Percentiles rank a stretch among this genome's conserved stretches.
Evolutionary conservation across 345 rosid genomes (phyloP).

Genomic region (Salix suchowensis): DNA sequence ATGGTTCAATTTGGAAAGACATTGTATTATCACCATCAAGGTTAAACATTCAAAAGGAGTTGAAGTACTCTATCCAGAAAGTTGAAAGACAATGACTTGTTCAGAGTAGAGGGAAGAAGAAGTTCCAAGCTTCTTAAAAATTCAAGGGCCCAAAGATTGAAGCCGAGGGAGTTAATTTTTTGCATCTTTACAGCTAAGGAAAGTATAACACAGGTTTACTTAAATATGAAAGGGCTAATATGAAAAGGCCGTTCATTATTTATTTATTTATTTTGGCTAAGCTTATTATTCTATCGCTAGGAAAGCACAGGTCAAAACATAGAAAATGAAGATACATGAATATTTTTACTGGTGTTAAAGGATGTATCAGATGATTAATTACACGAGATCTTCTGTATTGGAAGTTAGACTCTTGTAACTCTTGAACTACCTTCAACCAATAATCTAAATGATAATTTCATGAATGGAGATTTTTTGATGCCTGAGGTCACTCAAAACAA

Average conservation of each 20-base stretch:
- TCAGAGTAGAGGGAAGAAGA: background rate
- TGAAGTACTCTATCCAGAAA: conserved; percentile 58
- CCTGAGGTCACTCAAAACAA: background rate
- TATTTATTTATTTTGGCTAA: background rate
- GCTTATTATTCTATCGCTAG: background rate
- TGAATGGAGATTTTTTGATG: background rate
- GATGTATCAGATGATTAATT: background rate
- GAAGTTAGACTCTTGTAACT: background rate
- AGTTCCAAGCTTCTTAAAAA: conserved; percentile 13
- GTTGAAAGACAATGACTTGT: conserved; percentile 41
- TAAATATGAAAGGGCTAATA: background rate
- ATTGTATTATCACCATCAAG: conserved; percentile 86
- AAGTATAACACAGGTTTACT: background rate
- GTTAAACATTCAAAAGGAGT: conserved; percentile 67
- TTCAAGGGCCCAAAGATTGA: conserved; percentile 1
- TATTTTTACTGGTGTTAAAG: background rate
- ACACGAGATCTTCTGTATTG: background rate
- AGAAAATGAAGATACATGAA: background rate
- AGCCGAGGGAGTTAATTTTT: conserved; percentile 2
- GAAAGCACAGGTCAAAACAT: conserved; percentile 2
- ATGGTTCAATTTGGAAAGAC: conserved; percentile 94
- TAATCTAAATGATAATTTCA: background rate
- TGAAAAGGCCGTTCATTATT: background rate
- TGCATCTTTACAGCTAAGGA: background rate
- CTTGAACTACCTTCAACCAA: background rate